phyloP scores from a whole-genome alignment of 164 flowering plant genomes.

The Magnolia sinica region DNA sequence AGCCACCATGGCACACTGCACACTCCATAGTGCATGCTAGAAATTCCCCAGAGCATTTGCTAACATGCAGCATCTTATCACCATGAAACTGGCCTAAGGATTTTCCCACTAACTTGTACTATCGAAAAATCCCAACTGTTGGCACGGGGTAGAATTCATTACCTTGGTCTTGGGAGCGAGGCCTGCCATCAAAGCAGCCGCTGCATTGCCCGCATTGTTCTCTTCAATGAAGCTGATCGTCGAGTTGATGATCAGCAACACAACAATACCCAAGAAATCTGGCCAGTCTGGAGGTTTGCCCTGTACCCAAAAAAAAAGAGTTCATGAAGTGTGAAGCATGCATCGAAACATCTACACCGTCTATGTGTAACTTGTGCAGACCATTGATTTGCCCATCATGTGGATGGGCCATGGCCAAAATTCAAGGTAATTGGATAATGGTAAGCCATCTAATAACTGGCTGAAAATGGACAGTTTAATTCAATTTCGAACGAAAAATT shows the following conservation, averaged over 20 bases:
- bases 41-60: neutral
- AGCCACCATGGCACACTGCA: neutral
- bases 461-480: no score
- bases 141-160: no score
- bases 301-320: slow-evolving; percentile 20
- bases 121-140: neutral
- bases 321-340: neutral
- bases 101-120: neutral
- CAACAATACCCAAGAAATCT: slow-evolving; percentile 74
- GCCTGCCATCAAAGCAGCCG: slow-evolving; percentile 89
- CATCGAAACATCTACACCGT: no score
- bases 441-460: no score
- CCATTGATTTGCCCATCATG: no score
- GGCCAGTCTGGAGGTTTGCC: slow-evolving; percentile 84
- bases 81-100: neutral
- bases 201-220: slow-evolving; percentile 91
- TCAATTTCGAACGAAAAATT: no score
- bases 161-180: slow-evolving; percentile 92
- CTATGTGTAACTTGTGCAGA: no score
- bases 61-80: neutral
- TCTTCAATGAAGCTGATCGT: slow-evolving; percentile 90
- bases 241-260: slow-evolving; percentile 74
- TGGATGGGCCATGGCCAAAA: no score
- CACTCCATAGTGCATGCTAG: neutral
- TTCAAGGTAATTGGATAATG: no score